phyloP scores from a whole-genome alignment of 805 yeast genomes.

The Wickerhamiella spandovensis region DNA sequence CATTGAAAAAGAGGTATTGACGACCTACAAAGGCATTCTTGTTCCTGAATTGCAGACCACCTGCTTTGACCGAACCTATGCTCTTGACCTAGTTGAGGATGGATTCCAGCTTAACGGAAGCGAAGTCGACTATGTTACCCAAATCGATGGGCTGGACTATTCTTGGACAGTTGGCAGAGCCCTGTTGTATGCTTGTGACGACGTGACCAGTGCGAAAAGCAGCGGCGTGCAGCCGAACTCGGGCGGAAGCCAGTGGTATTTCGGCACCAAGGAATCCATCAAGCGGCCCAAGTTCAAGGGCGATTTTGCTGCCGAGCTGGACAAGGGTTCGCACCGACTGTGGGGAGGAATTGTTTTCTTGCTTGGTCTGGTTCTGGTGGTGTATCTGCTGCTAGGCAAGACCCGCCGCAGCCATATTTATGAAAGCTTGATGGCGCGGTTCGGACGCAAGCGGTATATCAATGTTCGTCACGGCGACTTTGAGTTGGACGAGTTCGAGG shows the following conservation, averaged over 20 bases:
- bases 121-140: constrained; percentile 24
- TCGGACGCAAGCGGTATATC: constrained; percentile 1
- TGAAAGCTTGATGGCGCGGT: constrained; percentile 8
- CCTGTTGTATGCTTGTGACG: constrained; percentile 45
- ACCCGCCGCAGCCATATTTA: constrained; percentile 13
- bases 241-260: constrained; percentile 9
- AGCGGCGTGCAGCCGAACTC: constrained; percentile 9
- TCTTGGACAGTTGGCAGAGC: constrained; percentile 53
- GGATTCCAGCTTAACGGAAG: constrained; percentile 44
- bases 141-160: constrained; percentile 31
- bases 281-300: constrained; percentile 7
- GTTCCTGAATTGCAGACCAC: constrained; percentile 30
- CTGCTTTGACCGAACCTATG: constrained; percentile 52
- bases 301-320: constrained; percentile 11
- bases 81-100: constrained; percentile 41
- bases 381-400: constrained; percentile 27
- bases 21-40: background rate
- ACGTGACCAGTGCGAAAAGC: constrained; percentile 26
- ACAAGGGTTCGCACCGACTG: constrained; percentile 21
- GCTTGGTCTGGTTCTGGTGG: constrained; percentile 21
- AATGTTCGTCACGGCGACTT: constrained; percentile 5
- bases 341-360: constrained; percentile 29
- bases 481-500: constrained; percentile 4
- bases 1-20: constrained; percentile 14
- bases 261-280: constrained; percentile 5